Evolutionary conservation across 495 filamentous ascomycete species (phyloP).

Genomic region (Chaetomidium leptoderma): DNA sequence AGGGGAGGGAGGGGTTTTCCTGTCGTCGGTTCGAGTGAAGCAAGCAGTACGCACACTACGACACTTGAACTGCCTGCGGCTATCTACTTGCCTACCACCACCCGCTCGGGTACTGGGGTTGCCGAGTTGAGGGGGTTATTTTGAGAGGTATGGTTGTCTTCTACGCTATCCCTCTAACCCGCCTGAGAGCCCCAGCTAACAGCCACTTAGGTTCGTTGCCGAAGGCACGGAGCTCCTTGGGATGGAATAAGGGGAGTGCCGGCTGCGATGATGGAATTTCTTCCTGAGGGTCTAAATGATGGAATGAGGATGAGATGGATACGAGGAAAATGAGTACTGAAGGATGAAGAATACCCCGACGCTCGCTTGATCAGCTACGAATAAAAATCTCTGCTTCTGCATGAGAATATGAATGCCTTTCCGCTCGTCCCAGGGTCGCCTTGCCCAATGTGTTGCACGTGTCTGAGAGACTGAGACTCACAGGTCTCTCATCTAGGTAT

Average conservation of each 20-base stretch:
- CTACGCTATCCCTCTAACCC: not conserved
- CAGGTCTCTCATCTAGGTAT: no score
- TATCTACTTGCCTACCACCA: not conserved
- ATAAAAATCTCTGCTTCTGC: not conserved
- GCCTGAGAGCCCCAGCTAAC: not conserved
- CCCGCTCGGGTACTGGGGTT: not conserved
- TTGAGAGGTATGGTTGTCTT: not conserved
- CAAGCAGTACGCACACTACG: no score
- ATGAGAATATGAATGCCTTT: constrained; percentile 2
- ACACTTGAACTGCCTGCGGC: no score
- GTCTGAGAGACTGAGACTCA: no score
- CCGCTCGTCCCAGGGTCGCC: no score
- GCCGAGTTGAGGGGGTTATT: not conserved
- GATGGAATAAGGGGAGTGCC: not conserved
- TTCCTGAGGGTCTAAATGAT: not conserved
- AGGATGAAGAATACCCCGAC: constrained; percentile 2
- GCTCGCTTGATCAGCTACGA: constrained; percentile 2
- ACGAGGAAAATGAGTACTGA: no score
- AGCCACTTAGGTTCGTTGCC: not conserved
- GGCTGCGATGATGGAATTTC: not conserved
- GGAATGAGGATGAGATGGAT: not conserved
- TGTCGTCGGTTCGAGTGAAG: no score
- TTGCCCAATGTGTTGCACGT: not conserved
- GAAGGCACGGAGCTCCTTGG: no score
- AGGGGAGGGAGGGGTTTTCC: no score